phyloP scores from a whole-genome alignment of 2,329 filamentous ascomycete genomes.

The Colletotrichum gigasporum region DNA sequence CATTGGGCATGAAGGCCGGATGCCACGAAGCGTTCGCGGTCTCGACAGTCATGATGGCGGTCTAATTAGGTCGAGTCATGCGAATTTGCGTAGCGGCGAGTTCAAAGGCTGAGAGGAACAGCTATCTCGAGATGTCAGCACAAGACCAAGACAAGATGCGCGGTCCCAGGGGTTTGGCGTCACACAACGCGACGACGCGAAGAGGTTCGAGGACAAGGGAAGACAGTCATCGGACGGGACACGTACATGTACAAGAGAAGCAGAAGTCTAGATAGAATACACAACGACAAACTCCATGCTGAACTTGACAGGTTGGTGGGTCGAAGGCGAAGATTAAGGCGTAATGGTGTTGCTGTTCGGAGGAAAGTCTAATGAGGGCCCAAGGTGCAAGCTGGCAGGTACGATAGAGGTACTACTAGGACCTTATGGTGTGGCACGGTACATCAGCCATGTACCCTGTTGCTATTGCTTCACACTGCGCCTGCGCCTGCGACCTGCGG shows the following conservation, averaged over 20 bases:
- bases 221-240: not conserved
- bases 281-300: slow-evolving; percentile 25
- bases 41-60: slow-evolving; percentile 48
- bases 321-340: slow-evolving; percentile 14
- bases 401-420: slow-evolving; percentile 17
- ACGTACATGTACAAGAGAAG: slow-evolving; percentile 31
- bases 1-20: slow-evolving; percentile 51
- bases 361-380: slow-evolving; percentile 24
- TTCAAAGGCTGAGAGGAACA: slow-evolving; percentile 33
- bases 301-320: slow-evolving; percentile 15
- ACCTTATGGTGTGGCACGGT: slow-evolving; percentile 3
- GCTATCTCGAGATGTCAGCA: slow-evolving; percentile 40
- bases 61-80: slow-evolving; percentile 32
- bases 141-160: slow-evolving; percentile 22
- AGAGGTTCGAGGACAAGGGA: not conserved
- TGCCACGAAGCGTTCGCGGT: slow-evolving; percentile 49
- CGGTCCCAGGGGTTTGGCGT: slow-evolving; percentile 18
- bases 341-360: slow-evolving; percentile 12
- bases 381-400: slow-evolving; percentile 33
- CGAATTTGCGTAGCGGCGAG: slow-evolving; percentile 11
- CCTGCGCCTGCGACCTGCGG: not conserved
- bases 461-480: not conserved
- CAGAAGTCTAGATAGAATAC: slow-evolving; percentile 27
- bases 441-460: slow-evolving; percentile 11
- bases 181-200: slow-evolving; percentile 20